phyloP scores from a whole-genome alignment of 2,329 filamentous ascomycete genomes.

The Monosporascus sp. region DNA sequence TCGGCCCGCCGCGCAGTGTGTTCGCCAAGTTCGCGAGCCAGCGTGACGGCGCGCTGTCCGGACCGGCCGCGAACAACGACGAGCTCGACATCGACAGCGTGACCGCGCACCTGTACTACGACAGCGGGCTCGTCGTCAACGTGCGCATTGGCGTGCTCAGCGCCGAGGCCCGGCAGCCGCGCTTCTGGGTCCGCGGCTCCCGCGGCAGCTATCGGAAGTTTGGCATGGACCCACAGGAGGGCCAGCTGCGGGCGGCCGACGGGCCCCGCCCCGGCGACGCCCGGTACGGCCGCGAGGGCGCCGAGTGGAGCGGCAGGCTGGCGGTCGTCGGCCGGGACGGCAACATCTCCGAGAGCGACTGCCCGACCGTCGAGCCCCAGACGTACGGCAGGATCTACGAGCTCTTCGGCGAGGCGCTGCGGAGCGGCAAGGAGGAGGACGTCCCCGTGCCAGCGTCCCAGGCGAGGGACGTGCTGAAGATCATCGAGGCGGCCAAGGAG shows the following conservation, averaged over 20 bases:
- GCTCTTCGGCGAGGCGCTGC: conserved; percentile 42
- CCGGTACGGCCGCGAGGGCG: conserved; percentile 60
- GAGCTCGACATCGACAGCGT: conserved; percentile 48
- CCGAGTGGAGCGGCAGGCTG: conserved; percentile 52
- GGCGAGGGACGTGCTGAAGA: conserved; percentile 46
- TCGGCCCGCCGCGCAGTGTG: conserved; percentile 62
- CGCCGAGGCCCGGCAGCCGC: conserved; percentile 61
- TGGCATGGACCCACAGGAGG: conserved; percentile 68
- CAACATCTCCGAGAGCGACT: conserved; percentile 41
- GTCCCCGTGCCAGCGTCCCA: conserved; percentile 48
- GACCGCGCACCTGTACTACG: conserved; percentile 63
- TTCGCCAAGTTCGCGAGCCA: conserved; percentile 65
- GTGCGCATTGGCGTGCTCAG: conserved; percentile 65
- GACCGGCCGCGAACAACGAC: conserved; percentile 27
- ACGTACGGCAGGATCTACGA: conserved; percentile 68
- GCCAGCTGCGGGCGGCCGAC: conserved; percentile 53
- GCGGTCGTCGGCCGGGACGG: conserved; percentile 49
- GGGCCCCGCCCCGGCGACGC: conserved; percentile 57
- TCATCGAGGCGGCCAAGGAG: conserved; percentile 47
- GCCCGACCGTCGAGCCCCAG: conserved; percentile 55
- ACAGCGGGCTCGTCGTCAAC: conserved; percentile 57
- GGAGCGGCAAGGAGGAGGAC: conserved; percentile 41
- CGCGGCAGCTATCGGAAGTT: conserved; percentile 71
- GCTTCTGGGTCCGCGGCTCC: conserved; percentile 72
- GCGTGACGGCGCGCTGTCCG: conserved; percentile 39